Conservation (phyloP, 768 basidiomycete species). For the Hemileccinum rubropunctum region DNA sequence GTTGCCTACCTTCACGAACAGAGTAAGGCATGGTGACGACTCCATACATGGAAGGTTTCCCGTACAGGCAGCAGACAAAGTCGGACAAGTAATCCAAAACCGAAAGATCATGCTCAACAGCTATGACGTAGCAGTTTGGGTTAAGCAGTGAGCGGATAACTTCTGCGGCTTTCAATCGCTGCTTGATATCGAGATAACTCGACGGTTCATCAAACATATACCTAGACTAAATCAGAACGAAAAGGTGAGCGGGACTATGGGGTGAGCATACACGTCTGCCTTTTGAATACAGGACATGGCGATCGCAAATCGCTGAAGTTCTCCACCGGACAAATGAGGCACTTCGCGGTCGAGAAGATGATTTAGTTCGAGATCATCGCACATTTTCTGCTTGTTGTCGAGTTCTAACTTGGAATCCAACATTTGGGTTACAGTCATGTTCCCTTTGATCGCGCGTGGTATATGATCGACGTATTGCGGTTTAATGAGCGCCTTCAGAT, state of each 20-base stretch:
- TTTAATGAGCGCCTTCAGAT: slow-evolving; percentile 97
- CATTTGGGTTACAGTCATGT: slow-evolving; percentile 85
- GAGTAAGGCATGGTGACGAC: slow-evolving; percentile 99
- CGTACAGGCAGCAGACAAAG: slow-evolving; percentile 97
- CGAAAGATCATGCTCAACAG: slow-evolving; percentile 98
- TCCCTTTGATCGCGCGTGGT: slow-evolving; percentile 91
- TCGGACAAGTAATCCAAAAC: slow-evolving; percentile 98
- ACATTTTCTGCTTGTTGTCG: slow-evolving; percentile 85
- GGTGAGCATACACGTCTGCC: slow-evolving; percentile 82
- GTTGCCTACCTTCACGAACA: slow-evolving; percentile 82
- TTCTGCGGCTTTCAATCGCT: slow-evolving; percentile 91
- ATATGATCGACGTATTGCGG: slow-evolving; percentile 99
- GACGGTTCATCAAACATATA: slow-evolving; percentile 99
- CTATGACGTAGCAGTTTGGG: slow-evolving; percentile 89
- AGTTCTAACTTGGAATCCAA: slow-evolving; percentile 86
- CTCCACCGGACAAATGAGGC: slow-evolving; percentile 88
- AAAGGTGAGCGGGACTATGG: neutral
- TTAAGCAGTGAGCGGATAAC: slow-evolving; percentile 86
- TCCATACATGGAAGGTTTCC: slow-evolving; percentile 95
- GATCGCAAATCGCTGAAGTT: slow-evolving; percentile 96
- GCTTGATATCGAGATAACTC: slow-evolving; percentile 95
- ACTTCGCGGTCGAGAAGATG: slow-evolving; percentile 86
- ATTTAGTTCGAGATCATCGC: slow-evolving; percentile 83
- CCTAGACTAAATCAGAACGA: slow-evolving; percentile 37
- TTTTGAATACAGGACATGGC: slow-evolving; percentile 94